Evolutionary conservation across 2,329 filamentous ascomycete genomes (phyloP), one percentile per base, ranked within the genome.

Genomic region (Onygenales sp.): DNA sequence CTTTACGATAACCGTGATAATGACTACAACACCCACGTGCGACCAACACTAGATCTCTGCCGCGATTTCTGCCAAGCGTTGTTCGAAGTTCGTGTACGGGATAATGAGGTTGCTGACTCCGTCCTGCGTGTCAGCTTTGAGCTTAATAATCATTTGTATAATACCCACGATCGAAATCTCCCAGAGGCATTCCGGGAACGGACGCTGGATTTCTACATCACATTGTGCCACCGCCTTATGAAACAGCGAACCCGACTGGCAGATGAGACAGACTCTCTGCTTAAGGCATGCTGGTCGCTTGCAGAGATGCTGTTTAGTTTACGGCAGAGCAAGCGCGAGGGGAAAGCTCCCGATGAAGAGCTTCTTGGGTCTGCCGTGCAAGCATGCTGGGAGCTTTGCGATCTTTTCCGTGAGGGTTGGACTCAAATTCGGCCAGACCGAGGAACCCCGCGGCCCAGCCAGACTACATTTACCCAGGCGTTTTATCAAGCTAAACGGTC

Each of bases 221-320:
- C 92, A 0, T 70, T 97, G 2, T 96, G 92, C 64, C 92, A 96
- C 68, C 84, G 92, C 41, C 73, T 96, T n/a, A 96, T 96, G 90
- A 96, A 95, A 68, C 89, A 95, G 68, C 82, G 88, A 54, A 86
- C 82, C 51, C 85, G 88, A 32, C 70, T 91, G 2, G 84, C 83
- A 0, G 85, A 87, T 57, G 89, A 95, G 63, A 92, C 89, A 0
- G 90, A 95, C 66, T 84, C 87, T 6, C 77, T 96, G 3, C 78
- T 96, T 3, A 81, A 85, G 53, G 88, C 90, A 21, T 95, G 91
- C 65, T 96, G 92, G 92, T 81, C 85, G 2, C 72, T 97, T 10
- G 89, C 91, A 7, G 91, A 95, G 69, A 94, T 94, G 84, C 80
- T 97, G 0, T 95, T 95, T 69, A 94, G 84, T 66, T 78, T 97